phyloP scores from a whole-genome alignment of 2,329 filamentous ascomycete species.

The Colletotrichum cuscutae region DNA sequence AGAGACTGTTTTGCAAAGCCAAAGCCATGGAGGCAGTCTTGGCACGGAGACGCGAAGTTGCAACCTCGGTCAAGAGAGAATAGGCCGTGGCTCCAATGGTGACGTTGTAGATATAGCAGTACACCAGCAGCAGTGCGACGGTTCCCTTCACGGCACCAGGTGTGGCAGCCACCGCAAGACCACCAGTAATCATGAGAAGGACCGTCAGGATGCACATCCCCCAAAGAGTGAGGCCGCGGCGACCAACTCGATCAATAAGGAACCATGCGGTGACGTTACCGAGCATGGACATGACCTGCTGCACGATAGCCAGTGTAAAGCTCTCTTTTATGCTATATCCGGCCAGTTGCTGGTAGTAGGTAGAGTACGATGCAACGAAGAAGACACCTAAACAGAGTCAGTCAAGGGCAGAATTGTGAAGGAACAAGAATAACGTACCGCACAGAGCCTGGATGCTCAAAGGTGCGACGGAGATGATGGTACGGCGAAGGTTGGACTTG shows the following conservation, averaged over 20 bases:
- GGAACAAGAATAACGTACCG: slow-evolving; percentile 46
- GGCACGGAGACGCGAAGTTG: slow-evolving; percentile 49
- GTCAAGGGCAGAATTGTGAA: not conserved
- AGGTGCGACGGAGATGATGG: slow-evolving; percentile 50
- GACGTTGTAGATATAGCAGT: slow-evolving; percentile 50
- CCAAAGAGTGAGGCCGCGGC: slow-evolving; percentile 44
- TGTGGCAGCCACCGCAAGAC: slow-evolving; percentile 37
- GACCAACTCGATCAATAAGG: slow-evolving; percentile 45
- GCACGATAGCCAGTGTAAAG: slow-evolving; percentile 50
- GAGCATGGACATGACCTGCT: slow-evolving; percentile 38
- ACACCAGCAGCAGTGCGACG: slow-evolving; percentile 49
- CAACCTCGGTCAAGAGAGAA: slow-evolving; percentile 49
- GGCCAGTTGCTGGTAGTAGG: slow-evolving; percentile 51
- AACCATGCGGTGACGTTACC: slow-evolving; percentile 46
- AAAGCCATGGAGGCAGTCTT: slow-evolving; percentile 52
- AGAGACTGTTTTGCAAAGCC: slow-evolving; percentile 47
- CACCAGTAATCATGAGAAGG: slow-evolving; percentile 44
- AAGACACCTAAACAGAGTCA: not conserved
- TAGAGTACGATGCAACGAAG: slow-evolving; percentile 45
- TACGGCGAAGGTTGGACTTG: slow-evolving; percentile 50
- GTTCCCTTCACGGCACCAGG: slow-evolving; percentile 39
- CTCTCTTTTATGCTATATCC: slow-evolving; percentile 47
- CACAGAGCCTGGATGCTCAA: slow-evolving; percentile 47
- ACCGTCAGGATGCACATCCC: slow-evolving; percentile 42
- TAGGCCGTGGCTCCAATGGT: slow-evolving; percentile 52